Evolutionary conservation across 1,284 basidiomycete genomes (phyloP).

Genomic region (Stygiomarasmius scandens): DNA sequence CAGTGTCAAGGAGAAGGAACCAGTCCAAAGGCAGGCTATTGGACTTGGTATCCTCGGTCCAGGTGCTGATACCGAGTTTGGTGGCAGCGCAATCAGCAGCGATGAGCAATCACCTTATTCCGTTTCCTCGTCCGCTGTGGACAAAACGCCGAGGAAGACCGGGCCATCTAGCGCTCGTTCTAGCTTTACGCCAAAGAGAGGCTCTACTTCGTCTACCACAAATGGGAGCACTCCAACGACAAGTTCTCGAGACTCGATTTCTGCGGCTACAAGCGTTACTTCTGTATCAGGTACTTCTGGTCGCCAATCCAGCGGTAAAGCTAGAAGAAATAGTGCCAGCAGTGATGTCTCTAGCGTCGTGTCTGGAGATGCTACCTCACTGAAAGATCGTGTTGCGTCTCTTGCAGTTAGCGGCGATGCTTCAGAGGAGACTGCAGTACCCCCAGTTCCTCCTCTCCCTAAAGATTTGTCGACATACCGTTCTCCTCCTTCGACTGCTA

Average conservation of each 20-base stretch:
- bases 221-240: slow-evolving; percentile 73
- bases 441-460: slow-evolving; percentile 95
- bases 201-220: slow-evolving; percentile 86
- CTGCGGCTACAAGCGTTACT: slow-evolving; percentile 73
- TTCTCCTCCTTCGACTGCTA: slow-evolving; percentile 62
- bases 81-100: slow-evolving; percentile 47
- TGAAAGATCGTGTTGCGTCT: slow-evolving; percentile 68
- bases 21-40: slow-evolving; percentile 33
- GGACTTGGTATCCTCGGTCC: slow-evolving; percentile 37
- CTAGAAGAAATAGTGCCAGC: slow-evolving; percentile 78
- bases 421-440: slow-evolving; percentile 69
- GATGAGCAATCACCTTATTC: slow-evolving; percentile 49
- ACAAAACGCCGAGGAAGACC: slow-evolving; percentile 70
- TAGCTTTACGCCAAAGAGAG: slow-evolving; percentile 81
- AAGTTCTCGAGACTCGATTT: slow-evolving; percentile 83
- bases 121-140: slow-evolving; percentile 40
- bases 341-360: slow-evolving; percentile 83
- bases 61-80: slow-evolving; percentile 40
- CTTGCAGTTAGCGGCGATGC: slow-evolving; percentile 59
- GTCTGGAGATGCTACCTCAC: slow-evolving; percentile 61
- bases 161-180: slow-evolving; percentile 56
- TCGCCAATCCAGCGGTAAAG: slow-evolving; percentile 59
- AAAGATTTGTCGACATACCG: slow-evolving; percentile 85
- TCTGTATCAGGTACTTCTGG: slow-evolving; percentile 71
- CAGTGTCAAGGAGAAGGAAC: slow-evolving; percentile 44